Conservation (phyloP, 129 eudicot species). For the Flaveria trinervia region DNA sequence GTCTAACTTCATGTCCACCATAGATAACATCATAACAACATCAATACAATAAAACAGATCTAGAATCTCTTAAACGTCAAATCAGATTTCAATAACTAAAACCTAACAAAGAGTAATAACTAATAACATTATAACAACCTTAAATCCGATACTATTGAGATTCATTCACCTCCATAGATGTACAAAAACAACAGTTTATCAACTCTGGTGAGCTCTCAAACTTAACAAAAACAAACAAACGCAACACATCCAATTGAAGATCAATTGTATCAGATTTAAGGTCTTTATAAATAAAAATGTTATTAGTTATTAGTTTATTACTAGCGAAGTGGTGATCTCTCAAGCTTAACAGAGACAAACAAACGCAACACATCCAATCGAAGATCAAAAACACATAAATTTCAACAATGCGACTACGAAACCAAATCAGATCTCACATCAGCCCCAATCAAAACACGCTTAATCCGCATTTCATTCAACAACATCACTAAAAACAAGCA, state of each 20-base stretch:
- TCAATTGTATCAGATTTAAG: not conserved
- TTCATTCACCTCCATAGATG: not conserved
- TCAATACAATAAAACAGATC: slow-evolving; percentile 20
- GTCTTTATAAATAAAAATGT: too few relatives aligned
- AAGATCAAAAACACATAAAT: slow-evolving; percentile 14
- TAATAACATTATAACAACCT: not conserved
- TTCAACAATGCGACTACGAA: slow-evolving; percentile 52
- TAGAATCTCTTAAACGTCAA: slow-evolving; percentile 15
- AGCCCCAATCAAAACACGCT: slow-evolving; percentile 18
- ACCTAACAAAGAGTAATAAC: slow-evolving; percentile 15
- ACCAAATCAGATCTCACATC: slow-evolving; percentile 53
- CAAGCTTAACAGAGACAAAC: not conserved
- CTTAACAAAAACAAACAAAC: not conserved
- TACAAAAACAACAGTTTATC: slow-evolving; percentile 2
- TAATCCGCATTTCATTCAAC: not conserved
- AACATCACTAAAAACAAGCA: not conserved
- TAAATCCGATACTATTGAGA: not conserved
- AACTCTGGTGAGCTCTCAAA: slow-evolving; percentile 10
- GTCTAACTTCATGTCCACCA: slow-evolving; percentile 22
- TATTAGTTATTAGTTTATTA: too few relatives aligned
- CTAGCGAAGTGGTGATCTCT: not conserved
- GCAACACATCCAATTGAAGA: not conserved
- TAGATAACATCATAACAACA: not conserved
- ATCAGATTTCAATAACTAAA: not conserved
- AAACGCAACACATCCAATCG: not conserved